phyloP scores from a whole-genome alignment of 148 eudicot species.

The Cornus controversa region DNA sequence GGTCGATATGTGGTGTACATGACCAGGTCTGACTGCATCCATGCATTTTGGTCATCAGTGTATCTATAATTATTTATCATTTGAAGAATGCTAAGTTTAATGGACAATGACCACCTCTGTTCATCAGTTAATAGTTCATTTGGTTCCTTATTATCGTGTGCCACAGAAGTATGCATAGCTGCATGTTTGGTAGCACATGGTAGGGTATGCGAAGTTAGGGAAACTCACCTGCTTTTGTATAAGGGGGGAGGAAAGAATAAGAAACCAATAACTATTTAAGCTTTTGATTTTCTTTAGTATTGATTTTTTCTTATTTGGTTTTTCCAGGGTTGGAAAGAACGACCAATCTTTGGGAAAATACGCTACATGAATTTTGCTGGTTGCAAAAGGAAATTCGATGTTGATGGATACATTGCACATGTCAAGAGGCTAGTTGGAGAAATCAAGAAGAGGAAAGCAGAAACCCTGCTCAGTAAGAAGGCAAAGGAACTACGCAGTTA shows the following conservation, averaged over 20 bases:
- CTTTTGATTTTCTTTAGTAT: neutral
- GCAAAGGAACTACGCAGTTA: slow-evolving; percentile 33
- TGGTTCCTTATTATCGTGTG: neutral
- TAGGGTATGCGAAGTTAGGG: neutral
- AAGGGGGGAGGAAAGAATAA: neutral
- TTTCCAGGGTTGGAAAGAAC: slow-evolving; percentile 87
- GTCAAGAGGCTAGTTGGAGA: slow-evolving; percentile 78
- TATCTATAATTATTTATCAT: too few relatives aligned
- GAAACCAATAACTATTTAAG: neutral
- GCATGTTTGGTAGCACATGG: too few relatives aligned
- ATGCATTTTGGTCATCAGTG: neutral
- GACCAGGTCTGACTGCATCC: slow-evolving; percentile 68
- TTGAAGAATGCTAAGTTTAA: neutral
- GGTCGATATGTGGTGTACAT: slow-evolving; percentile 97
- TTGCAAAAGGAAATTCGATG: slow-evolving; percentile 92
- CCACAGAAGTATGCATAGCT: neutral
- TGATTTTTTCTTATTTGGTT: neutral
- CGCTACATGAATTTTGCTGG: slow-evolving; percentile 97
- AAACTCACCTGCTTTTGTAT: neutral
- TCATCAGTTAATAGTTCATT: neutral
- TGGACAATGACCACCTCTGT: neutral
- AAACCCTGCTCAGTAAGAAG: slow-evolving; percentile 25
- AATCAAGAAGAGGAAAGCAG: slow-evolving; percentile 84
- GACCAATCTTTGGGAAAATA: slow-evolving; percentile 90
- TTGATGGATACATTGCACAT: slow-evolving; percentile 75